phyloP scores from a whole-genome alignment of 108 stramenopile species.

The Stephanodiscus triporus region DNA sequence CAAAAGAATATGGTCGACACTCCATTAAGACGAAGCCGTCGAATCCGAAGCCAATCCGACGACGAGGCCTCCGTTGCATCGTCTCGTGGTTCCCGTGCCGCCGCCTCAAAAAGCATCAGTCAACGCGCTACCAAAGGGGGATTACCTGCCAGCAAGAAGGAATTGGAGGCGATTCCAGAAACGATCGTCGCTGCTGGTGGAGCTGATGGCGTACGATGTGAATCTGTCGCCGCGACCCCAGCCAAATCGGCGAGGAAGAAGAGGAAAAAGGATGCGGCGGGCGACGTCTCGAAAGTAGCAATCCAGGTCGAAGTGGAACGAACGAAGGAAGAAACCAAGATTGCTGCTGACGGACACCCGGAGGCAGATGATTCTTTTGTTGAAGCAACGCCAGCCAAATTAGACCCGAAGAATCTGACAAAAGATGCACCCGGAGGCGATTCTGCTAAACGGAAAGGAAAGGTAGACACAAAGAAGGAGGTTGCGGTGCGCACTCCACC shows the following conservation, averaged over 20 bases:
- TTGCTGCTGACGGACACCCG: conserved; percentile 12
- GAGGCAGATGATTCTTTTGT: not conserved
- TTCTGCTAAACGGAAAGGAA: not conserved
- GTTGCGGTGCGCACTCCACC: not conserved
- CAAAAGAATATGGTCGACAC: not conserved
- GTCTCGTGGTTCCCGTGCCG: not conserved
- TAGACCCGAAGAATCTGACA: not conserved
- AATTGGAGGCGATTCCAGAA: conserved; percentile 32
- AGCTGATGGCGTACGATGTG: not conserved
- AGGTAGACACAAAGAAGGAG: not conserved
- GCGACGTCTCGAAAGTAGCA: not conserved
- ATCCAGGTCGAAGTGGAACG: not conserved
- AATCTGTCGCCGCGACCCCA: not conserved
- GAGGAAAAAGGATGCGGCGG: not conserved
- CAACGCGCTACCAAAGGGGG: not conserved
- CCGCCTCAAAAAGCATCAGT: not conserved
- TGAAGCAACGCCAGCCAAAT: not conserved
- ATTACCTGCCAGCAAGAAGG: not conserved
- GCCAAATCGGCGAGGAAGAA: conserved; percentile 3
- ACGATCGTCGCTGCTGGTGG: conserved; percentile 17
- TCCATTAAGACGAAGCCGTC: conserved; percentile 7
- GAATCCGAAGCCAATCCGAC: conserved; percentile 18
- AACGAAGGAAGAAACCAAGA: not conserved
- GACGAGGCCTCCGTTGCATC: conserved; percentile 13
- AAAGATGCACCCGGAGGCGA: not conserved